phyloP scores from a whole-genome alignment of 208 protist species.

The Leishmania turanica region DNA sequence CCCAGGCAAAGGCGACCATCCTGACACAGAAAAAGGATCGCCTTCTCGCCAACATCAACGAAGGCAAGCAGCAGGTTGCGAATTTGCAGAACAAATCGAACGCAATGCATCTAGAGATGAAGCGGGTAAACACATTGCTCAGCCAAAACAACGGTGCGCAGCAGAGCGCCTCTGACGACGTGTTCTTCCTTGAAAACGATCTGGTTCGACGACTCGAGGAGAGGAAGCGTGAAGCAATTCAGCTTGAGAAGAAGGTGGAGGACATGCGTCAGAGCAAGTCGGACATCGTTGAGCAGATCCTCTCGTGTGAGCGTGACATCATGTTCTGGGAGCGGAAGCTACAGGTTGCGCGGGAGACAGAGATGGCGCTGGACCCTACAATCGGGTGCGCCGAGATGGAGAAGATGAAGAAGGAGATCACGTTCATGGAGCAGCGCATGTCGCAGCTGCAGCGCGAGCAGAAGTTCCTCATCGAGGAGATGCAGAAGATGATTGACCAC shows the following conservation, averaged over 20 bases:
- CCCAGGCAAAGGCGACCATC: conserved; percentile 87
- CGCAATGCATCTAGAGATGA: conserved; percentile 93
- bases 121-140: conserved; percentile 93
- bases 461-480: conserved; percentile 93
- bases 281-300: conserved; percentile 85
- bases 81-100: conserved; percentile 82
- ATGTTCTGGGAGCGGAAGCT: conserved; percentile 97
- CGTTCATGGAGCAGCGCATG: conserved; percentile 94
- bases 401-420: conserved; percentile 96
- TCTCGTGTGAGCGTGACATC: conserved; percentile 94
- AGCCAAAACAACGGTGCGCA: conserved; percentile 81
- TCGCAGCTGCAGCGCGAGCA: conserved; percentile 92
- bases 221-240: conserved; percentile 89
- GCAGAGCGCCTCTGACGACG: conserved; percentile 85
- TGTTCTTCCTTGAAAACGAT: conserved; percentile 92
- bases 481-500: conserved; percentile 95
- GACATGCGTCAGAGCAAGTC: conserved; percentile 78
- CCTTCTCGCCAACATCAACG: conserved; percentile 69
- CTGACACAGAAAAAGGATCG: conserved; percentile 91
- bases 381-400: conserved; percentile 94
- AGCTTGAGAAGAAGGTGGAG: conserved; percentile 88
- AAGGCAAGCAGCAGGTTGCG: conserved; percentile 83
- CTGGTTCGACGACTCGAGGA: conserved; percentile 90
- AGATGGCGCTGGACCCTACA: conserved; percentile 94
- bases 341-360: conserved; percentile 95